Base-by-base conservation (phyloP, 345 rosid species). In the Arabidopsis suecica region DNA sequence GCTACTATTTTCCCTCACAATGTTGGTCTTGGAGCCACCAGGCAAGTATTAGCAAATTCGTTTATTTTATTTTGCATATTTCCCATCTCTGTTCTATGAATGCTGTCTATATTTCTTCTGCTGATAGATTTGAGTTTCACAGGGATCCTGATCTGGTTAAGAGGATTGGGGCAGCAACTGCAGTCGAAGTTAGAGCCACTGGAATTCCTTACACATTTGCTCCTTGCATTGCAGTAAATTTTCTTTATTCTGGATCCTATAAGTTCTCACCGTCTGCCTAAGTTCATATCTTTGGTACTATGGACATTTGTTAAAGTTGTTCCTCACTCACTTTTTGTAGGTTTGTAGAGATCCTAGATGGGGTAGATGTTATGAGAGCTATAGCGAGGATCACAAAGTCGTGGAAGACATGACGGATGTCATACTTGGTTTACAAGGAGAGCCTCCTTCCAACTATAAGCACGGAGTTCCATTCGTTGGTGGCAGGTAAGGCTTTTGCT, bases 331-430 rank as follows among this genome's bases (percentile, higher is more conserved):
- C 61, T 76, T 44, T 76, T 33, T 59, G 61, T 84, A 95, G 99
- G 99, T 95, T 58, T 95, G 99, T 79, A 86, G 97, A 82, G 98
- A 92, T 84, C 99, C 98, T 5, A 87, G 98, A 77, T 95, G 98
- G 98, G 98, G 99, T 38, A 81, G 99, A 73, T 92, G 98, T 82
- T 95, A 90, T 33, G 99, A 95, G 78, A 95, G 98, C 86, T 93
- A 88, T 74, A 88, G 97, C 20, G 98, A 93, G 81, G 94, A 93
- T 74, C 87, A 85, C 57, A 85, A 86, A 71, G 74, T 92, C 48
- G 99, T 95, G 83, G 84, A 85, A 75, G 78, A 82, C 70, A 92
- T 95, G 99, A 90, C 97, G 0, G 94, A 89, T 56, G 74, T 92
- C 58, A 83, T 95, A 71, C 83, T 89, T 41, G 99, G 98, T 34